Conservation (phyloP, 2,329 filamentous ascomycete genomes). For the Aspergillus awamori region DNA sequence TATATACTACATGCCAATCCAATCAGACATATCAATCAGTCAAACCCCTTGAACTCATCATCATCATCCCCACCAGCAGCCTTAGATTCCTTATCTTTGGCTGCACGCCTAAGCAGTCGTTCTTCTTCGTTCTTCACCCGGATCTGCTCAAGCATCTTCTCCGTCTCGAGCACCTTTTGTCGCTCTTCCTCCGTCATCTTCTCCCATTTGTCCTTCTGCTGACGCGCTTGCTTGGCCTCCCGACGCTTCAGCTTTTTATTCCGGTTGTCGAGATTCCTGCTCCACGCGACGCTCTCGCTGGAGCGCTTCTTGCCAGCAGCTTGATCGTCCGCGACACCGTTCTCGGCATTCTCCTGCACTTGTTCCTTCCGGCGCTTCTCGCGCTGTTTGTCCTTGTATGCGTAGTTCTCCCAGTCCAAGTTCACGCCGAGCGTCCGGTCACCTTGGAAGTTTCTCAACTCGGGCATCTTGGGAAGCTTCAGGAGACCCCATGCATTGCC, state of each 20-base stretch:
- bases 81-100: conserved; percentile 20
- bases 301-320: conserved; percentile 56
- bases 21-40: conserved; percentile 24
- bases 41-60: conserved; percentile 64
- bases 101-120: conserved; percentile 22
- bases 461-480: conserved; percentile 90
- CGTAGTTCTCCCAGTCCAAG: conserved; percentile 65
- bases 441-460: conserved; percentile 73
- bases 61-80: conserved; percentile 14
- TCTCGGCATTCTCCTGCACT: conserved; percentile 52
- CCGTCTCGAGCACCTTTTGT: conserved; percentile 63
- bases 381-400: conserved; percentile 71
- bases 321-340: conserved; percentile 35
- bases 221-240: conserved; percentile 66
- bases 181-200: conserved; percentile 73
- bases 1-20: conserved; percentile 1
- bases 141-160: conserved; percentile 67
- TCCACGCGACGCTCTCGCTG: conserved; percentile 71
- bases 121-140: conserved; percentile 56
- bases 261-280: conserved; percentile 68
- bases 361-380: conserved; percentile 67
- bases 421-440: conserved; percentile 63
- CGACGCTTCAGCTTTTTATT: conserved; percentile 63
- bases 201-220: conserved; percentile 64
- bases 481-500: conserved; percentile 84